These are phyloP conservation scores for Endoconidiophora polonica DNA, from an alignment of 2,329 filamentous ascomycete species.

Conservation along the genomic window DNA sequence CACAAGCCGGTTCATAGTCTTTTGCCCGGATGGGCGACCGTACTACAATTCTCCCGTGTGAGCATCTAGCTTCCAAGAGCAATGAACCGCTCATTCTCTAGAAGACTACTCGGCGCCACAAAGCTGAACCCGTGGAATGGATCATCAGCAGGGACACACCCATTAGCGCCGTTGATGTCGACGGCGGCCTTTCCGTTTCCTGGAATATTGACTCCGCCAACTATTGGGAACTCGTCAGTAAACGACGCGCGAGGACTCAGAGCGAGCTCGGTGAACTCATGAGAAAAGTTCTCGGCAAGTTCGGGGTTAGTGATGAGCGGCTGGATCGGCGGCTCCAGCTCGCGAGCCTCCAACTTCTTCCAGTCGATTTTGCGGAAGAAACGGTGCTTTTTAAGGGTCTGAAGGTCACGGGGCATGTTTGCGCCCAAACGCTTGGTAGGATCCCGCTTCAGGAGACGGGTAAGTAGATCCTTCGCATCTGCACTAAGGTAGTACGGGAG, in stretches of 20 bases:
- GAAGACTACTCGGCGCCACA: constrained; percentile 39
- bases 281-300: constrained; percentile 86
- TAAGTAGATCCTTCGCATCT: constrained; percentile 88
- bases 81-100: constrained; percentile 31
- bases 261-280: constrained; percentile 77
- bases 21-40: background rate
- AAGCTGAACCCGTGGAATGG: constrained; percentile 49
- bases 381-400: constrained; percentile 73
- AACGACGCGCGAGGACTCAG: constrained; percentile 42
- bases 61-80: constrained; percentile 12
- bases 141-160: constrained; percentile 30
- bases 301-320: constrained; percentile 92
- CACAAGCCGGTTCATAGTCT: no score
- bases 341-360: constrained; percentile 66
- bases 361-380: constrained; percentile 98
- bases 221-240: constrained; percentile 15
- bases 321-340: constrained; percentile 75
- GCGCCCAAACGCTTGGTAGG: constrained; percentile 76
- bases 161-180: constrained; percentile 17
- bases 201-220: constrained; percentile 1
- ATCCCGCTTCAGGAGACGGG: constrained; percentile 77
- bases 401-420: constrained; percentile 76
- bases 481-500: constrained; percentile 81
- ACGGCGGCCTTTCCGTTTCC: background rate
- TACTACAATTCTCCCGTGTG: background rate